Base-by-base conservation (phyloP, 2,329 filamentous ascomycete genomes). In the Capronia coronata region DNA sequence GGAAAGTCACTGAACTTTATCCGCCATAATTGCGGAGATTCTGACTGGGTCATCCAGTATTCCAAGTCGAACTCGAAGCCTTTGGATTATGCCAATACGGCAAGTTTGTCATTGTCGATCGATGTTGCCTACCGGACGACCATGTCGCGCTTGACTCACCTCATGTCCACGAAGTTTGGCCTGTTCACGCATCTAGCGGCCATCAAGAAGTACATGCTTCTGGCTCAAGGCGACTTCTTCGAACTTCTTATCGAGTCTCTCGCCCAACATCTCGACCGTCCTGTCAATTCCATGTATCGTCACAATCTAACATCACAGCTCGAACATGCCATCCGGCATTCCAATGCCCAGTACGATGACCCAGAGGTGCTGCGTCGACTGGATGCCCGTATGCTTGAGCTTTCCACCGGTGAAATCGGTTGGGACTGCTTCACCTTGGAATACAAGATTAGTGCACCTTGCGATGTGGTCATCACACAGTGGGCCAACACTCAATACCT, bases 341-440 rank as follows among this genome's bases (percentile, higher is more conserved):
- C 90, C 9, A 98, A 97, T 65, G 94, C 93, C 5, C 94, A 98
- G 67, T 94, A 89, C 64, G 93, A 98, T 67, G 86, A 86, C 2
- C 80, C 87, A 1, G 94, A 98, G 64, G 90, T 98, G 3, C 79
- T 98, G 22, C 82, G 88, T 3, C 82, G 93, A 9, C 78, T 98
- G 2, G 93, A 98, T 68, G 91, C 93, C n/a, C 86, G 94, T 54
- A 97, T 98, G 91, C 77, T 98, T 34, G 91, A 97, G 69, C 78
- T 97, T 4, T 94, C 86, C 7, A 90, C 96, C 61, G 93, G 93
- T 44, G 93, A 98, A 62, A 97, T 96, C 46, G 93, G 93, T 43
- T 98, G 93, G 93, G 93, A 98, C 64, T 95, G 94, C 64, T 98
- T 98, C 69, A 98, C 93, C 0, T 80, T 98, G 7, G 94, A 98